Base-by-base conservation (phyloP, 169 alveolate genomes). In the Babesia sp. region DNA sequence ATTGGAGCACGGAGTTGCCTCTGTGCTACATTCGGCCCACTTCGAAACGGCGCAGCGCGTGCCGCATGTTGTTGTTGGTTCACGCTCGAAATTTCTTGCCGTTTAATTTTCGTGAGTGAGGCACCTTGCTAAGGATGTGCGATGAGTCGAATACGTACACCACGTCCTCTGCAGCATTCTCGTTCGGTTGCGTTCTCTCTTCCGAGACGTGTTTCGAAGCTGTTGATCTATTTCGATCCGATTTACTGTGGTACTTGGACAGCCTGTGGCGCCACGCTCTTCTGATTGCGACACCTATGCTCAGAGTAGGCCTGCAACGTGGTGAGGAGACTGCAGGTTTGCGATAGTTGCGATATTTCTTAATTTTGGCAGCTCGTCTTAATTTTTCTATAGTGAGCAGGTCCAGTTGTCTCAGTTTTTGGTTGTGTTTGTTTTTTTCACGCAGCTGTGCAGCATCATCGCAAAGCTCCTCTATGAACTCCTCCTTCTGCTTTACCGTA, bases 401-500 rank as follows among this genome's bases (percentile, higher is more conserved):
- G 22, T 64, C 74, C 5, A 64, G 2, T 28, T 64, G 50, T 24
- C 61, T 9, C 9, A 64, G 51, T 46, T 64, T 33, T 20, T 46
- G 37, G 51, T 24, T 26, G 54, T 33, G 74, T 53, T n/a, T 5
- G 34, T 45, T 26, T 24, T 33, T 64, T 12, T 45, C 74, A 14
- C 61, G 74, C 63, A 64, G 37, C 2, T 14, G 16, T 20, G 26
- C 34, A 3, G 28, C 28, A 42, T 64, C 74, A 20, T 22, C 63
- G 29, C 42, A 64, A 36, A 64, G 74, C 24, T 64, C 74, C 74
- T 64, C 74, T 6, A 64, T 64, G 48, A 24, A n/a, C 4, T 64
- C 74, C 20, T 64, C 74, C 53, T 64, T 64, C 22, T 64, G 74
- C 14, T 37, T 12, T 14, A 64, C 28, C 11, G 74, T 29, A 5